Evolutionary conservation across 495 filamentous ascomycete genomes (phyloP).

Genomic region (Neurospora sp.): DNA sequence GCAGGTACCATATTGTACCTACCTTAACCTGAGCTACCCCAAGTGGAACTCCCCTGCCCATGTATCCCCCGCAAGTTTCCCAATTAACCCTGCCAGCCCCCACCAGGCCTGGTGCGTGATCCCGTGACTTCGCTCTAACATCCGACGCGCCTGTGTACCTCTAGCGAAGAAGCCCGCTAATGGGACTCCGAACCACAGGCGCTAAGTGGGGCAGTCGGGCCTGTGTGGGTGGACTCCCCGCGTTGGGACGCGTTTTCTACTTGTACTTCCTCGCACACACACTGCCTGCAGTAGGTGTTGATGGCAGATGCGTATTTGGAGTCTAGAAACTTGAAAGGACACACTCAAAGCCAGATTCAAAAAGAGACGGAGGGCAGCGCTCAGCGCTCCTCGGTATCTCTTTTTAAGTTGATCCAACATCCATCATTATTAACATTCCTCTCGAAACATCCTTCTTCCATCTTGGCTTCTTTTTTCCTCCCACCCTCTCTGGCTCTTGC

Average conservation of each 20-base stretch:
- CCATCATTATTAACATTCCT: not conserved
- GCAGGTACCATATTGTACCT: not conserved
- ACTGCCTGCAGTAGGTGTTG: not conserved
- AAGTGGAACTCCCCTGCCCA: not conserved
- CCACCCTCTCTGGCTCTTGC: not conserved
- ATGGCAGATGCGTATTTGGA: not conserved
- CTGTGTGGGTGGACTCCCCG: not conserved
- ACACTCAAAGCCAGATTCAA: not conserved
- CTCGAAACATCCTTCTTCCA: not conserved
- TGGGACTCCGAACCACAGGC: not conserved
- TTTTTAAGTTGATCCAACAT: not conserved
- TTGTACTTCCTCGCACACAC: not conserved
- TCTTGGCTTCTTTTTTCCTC: not conserved
- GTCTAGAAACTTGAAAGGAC: not conserved
- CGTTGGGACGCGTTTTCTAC: not conserved
- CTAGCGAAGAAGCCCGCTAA: not conserved
- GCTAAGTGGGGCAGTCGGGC: not conserved
- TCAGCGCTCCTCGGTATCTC: not conserved
- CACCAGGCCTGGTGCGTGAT: not conserved
- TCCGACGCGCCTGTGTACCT: not conserved
- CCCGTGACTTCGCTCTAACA: not conserved
- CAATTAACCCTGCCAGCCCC: not conserved
- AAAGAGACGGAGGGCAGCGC: not conserved
- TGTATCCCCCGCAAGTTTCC: not conserved
- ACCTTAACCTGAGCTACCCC: not conserved